These are phyloP conservation scores for Auricularia sp. DNA, from an alignment of 768 basidiomycete species.

Conservation along the genomic window DNA sequence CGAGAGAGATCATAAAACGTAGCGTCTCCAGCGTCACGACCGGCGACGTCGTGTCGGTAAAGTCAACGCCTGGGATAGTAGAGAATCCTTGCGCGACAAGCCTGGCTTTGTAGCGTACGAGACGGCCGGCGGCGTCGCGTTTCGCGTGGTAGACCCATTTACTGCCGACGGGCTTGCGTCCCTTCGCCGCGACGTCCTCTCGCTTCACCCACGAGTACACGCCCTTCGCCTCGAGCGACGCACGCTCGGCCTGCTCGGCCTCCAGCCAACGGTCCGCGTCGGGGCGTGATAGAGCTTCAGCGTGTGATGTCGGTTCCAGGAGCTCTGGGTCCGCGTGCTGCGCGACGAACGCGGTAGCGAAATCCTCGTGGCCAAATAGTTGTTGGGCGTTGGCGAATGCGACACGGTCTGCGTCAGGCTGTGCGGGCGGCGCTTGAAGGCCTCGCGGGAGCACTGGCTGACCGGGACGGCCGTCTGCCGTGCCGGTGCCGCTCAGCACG, in stretches of 20 bases:
- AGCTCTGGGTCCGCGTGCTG: not conserved
- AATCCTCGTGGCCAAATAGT: not conserved
- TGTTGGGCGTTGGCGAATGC: not conserved
- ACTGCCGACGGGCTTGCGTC: slow-evolving; percentile 13
- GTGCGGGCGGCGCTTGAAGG: not conserved
- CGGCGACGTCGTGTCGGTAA: slow-evolving; percentile 16
- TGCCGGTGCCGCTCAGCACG: not conserved
- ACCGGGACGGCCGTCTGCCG: not conserved
- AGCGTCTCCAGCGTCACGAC: slow-evolving; percentile 18
- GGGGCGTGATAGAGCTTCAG: not conserved
- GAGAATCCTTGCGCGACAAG: slow-evolving; percentile 24
- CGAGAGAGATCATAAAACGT: slow-evolving; percentile 27
- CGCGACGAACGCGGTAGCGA: not conserved
- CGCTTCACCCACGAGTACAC: not conserved
- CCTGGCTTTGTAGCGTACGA: slow-evolving; percentile 15
- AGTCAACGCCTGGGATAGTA: slow-evolving; percentile 22
- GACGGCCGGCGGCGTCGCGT: slow-evolving; percentile 14
- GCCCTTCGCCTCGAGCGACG: not conserved
- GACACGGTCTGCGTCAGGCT: not conserved
- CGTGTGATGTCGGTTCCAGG: not conserved
- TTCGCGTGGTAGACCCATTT: slow-evolving; percentile 26
- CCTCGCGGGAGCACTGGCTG: not conserved
- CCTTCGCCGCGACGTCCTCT: not conserved
- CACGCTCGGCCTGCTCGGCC: not conserved
- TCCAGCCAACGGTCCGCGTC: not conserved